Evolutionary conservation across 768 basidiomycete species (phyloP), one percentile per base, ranked within the genome.

Genomic region (Rhodosporidiobolus odoratus): DNA sequence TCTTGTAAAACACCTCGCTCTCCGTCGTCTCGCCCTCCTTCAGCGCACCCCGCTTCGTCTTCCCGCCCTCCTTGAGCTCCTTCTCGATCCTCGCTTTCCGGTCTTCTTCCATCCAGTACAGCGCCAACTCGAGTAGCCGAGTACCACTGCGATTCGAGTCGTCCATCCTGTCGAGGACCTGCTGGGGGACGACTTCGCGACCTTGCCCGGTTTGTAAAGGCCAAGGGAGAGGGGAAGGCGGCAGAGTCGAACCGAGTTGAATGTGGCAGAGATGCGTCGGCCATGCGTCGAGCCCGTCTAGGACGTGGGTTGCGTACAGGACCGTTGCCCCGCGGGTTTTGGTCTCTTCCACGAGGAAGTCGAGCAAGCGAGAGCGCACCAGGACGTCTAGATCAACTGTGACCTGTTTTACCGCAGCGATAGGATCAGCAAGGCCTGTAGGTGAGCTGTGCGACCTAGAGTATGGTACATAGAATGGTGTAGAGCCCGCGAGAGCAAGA

Each of bases 341-440:
- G 73, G 90, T 90, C 77, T 99, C 96, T 21, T 84, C 80, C 73
- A 88, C 88, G 59, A 99, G 85, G 81, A 96, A 98, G 15, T 80
- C 84, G 74, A 99, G 85, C n/a, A 99, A 83, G 71, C 93, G 89
- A 64, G 90, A 86, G 58, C 96, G 88, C 53, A 99, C 96, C 48
- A 97, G 85, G 23, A 97, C 94, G 77, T 99, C 96, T 21, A 99
- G 83, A 79, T 99, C 96, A 27, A 98, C 95, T 2, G 95, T 98
- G 64, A 95, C 92, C 91, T 93, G 62, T 23, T n/a, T n/a, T n/a
- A n/a, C n/a, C n/a, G 43, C 43, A 45, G 12, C 13, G 48, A n/a
- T 23, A 50, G 48, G 12, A 25, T 10, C 15, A 50, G 21, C 23
- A n/a, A 50, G 12, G 9, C 37, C 21, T 10, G 3, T 1, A 25